Percentiles rank a stretch among this genome's conserved stretches.
Conservation (phyloP, 1,139 yeast species). For the Kodamaea sp. region DNA sequence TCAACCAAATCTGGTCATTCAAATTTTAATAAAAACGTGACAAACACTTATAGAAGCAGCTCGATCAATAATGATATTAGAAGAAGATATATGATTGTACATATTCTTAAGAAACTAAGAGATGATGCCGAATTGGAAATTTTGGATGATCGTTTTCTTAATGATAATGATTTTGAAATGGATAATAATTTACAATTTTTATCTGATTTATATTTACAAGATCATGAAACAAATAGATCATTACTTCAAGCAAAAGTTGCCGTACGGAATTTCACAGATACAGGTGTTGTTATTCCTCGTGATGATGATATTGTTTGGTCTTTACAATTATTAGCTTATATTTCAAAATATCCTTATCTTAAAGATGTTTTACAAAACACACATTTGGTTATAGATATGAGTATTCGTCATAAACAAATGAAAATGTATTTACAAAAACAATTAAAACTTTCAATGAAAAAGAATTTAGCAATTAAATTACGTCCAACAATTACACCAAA, state of each 20-base stretch:
- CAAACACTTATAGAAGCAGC: constrained; percentile 10
- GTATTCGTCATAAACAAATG: constrained; percentile 45
- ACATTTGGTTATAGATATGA: constrained; percentile 55
- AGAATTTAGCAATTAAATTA: constrained; percentile 25
- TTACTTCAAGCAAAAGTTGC: constrained; percentile 32
- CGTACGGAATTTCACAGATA: constrained; percentile 64
- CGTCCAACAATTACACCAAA: constrained; percentile 38
- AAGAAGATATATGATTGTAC: constrained; percentile 35
- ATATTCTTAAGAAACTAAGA: constrained; percentile 35
- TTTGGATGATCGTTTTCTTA: constrained; percentile 30
- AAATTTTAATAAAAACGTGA: constrained; percentile 7
- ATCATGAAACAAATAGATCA: constrained; percentile 28
- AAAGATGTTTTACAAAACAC: constrained; percentile 73
- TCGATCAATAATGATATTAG: constrained; percentile 31
- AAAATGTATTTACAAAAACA: constrained; percentile 39
- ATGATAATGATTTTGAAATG: constrained; percentile 41
- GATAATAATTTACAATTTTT: constrained; percentile 42
- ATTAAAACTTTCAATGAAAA: constrained; percentile 32
- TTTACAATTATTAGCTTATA: constrained; percentile 83
- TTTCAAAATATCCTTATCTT: constrained; percentile 82
- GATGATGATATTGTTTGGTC: constrained; percentile 96
- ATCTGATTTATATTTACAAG: constrained; percentile 41
- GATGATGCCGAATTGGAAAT: constrained; percentile 38
- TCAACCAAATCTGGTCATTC: constrained; percentile 1
- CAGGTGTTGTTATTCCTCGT: constrained; percentile 76